Percentiles rank a stretch among this genome's conserved stretches.
Evolutionary conservation across 2,329 filamentous ascomycete genomes (phyloP).

Genomic region (Chalaropsis ovoidea): DNA sequence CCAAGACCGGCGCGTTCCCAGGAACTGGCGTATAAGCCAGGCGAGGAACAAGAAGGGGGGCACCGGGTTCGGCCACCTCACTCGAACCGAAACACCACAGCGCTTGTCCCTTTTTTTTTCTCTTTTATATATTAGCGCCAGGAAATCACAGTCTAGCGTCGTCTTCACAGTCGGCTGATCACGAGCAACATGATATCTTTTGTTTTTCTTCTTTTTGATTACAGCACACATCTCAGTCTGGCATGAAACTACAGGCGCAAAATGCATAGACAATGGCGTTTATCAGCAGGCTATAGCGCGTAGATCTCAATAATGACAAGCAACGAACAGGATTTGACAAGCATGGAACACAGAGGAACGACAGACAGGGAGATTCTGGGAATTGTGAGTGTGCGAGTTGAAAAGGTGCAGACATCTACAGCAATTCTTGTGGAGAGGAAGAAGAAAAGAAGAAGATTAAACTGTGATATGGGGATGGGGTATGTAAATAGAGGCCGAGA

Average conservation of each 20-base stretch:
- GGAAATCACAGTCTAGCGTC: not conserved
- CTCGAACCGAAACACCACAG: not conserved
- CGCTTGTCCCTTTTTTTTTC: not conserved
- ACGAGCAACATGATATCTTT: not conserved
- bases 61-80: not conserved
- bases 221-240: not conserved
- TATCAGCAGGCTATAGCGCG: not conserved
- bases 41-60: not conserved
- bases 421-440: not conserved
- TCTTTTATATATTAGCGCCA: not conserved
- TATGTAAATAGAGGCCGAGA: slow-evolving; percentile 11
- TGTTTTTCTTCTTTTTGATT: not conserved
- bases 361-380: not conserved
- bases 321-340: not conserved
- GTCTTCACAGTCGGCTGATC: not conserved
- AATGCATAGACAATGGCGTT: not conserved
- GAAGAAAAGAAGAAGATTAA: not conserved
- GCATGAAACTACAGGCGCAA: not conserved
- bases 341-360: not conserved
- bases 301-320: slow-evolving; percentile 8
- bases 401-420: not conserved
- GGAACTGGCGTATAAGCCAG: slow-evolving; percentile 58
- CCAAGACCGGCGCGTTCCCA: slow-evolving; percentile 86
- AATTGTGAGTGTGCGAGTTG: no score
- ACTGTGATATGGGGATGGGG: slow-evolving; percentile 7